Conservation (phyloP, 2,329 filamentous ascomycete genomes). For the Bipolaris sorokiniana region DNA sequence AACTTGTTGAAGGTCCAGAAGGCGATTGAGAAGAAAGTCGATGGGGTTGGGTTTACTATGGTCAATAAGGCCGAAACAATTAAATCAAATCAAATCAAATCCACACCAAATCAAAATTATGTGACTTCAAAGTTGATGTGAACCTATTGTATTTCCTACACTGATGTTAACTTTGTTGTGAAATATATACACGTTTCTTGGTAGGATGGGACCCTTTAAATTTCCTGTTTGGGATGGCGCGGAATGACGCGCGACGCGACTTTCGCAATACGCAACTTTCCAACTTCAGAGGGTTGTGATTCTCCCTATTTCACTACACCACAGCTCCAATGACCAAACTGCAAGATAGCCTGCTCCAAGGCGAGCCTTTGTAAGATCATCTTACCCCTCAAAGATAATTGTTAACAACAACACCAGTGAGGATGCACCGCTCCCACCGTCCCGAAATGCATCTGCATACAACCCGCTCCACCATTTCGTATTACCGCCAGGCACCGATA, state of each 20-base stretch:
- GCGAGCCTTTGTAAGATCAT: conserved; percentile 39
- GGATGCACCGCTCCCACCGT: conserved; percentile 30
- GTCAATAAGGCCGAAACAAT: neutral
- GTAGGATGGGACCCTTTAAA: conserved; percentile 15
- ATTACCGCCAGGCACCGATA: conserved; percentile 67
- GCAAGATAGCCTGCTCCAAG: conserved; percentile 35
- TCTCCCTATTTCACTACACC: neutral
- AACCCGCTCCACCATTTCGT: conserved; percentile 76
- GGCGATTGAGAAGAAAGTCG: neutral
- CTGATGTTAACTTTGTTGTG: neutral
- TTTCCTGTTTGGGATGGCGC: conserved; percentile 28
- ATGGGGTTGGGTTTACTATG: neutral
- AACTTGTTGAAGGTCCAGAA: neutral
- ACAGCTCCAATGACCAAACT: conserved; percentile 20
- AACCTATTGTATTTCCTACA: too few species aligned
- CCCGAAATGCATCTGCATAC: conserved; percentile 63
- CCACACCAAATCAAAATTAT: neutral
- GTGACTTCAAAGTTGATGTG: neutral
- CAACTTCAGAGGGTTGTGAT: conserved; percentile 9
- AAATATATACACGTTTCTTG: neutral
- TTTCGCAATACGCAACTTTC: conserved; percentile 19
- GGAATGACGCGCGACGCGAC: conserved; percentile 28
- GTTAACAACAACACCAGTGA: conserved; percentile 29
- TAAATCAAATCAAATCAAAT: neutral
- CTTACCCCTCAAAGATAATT: neutral